Evolutionary conservation across 208 protist species (phyloP), one percentile per base, ranked within the genome.

Genomic region (Trypanosoma brucei): DNA sequence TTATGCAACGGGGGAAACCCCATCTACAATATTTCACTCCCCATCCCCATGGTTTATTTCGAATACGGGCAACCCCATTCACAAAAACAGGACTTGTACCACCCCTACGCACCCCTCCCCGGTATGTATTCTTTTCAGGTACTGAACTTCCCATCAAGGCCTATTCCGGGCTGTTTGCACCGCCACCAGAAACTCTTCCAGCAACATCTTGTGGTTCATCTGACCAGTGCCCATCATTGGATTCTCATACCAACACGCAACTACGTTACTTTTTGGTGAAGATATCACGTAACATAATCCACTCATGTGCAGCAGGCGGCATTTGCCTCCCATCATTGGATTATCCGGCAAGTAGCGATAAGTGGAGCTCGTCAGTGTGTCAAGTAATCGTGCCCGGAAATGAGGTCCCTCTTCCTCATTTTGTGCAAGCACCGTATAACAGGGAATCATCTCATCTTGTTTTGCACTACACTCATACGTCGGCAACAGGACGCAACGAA

Each of bases 231-330:
- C 65, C 70, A 86, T 53, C 34, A 70, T 74, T 36, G 77, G 65
- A 63, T 93, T 93, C 70, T 87, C 79, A 68, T 82, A 86, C 87
- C 87, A 93, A 65, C 80, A 68, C 48, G 81, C 83, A 36, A 91
- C 70, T 36, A 72, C 66, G 8, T 31, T 37, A 14, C 36, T 30
- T 2, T 68, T 55, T 35, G 55, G 57, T 14, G 37, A 31, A 0
- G 61, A 75, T 3, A 60, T 80, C 14, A 92, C 78, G 57, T 81
- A 91, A 72, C 84, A 91, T 14, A 94, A 59, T 3, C 84, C 84
- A 35, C 65, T 83, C 3, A 75, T 36, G 64, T 94, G 84, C 55
- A 91, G 68, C 9, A 94, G 68, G 2, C 84, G 72, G 52, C 83
- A 92, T 70, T 86, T 67, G 46, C 87, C 79, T 38, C 72, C 86